These are phyloP conservation scores for Cyclotella sp. DNA, from an alignment of 108 stramenopile genomes.

Conservation along the genomic window DNA sequence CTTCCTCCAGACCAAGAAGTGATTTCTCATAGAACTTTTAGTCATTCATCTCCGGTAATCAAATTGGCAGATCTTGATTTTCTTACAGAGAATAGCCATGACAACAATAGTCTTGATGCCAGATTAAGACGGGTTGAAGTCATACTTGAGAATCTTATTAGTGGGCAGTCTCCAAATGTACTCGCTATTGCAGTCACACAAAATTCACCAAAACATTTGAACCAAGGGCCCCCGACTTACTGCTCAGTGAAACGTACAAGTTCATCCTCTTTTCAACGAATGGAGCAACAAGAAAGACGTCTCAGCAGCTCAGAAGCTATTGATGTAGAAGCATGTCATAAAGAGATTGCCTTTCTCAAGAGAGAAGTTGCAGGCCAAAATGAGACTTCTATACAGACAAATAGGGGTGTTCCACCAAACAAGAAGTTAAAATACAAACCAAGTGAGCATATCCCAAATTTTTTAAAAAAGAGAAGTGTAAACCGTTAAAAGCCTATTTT, in stretches of 20 bases:
- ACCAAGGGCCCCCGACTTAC: too few species aligned
- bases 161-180: neutral
- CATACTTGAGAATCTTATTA: constrained; percentile 28
- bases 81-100: neutral
- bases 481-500: too few species aligned
- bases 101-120: constrained; percentile 9
- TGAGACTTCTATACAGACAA: neutral
- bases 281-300: neutral
- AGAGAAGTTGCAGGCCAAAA: neutral
- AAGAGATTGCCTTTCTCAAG: neutral
- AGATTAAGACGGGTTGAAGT: constrained; percentile 36
- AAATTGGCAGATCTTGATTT: neutral
- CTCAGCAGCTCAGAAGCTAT: neutral
- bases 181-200: neutral
- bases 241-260: neutral
- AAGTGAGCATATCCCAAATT: too few species aligned
- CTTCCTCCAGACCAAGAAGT: neutral
- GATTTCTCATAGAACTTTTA: neutral
- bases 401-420: neutral
- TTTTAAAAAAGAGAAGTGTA: too few species aligned
- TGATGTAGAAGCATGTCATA: neutral
- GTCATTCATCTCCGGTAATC: too few species aligned
- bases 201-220: neutral
- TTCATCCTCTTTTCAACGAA: neutral
- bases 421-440: neutral